These are phyloP conservation scores for Didymella segeticola DNA, from an alignment of 2,329 filamentous ascomycete genomes.

Conservation along the genomic window DNA sequence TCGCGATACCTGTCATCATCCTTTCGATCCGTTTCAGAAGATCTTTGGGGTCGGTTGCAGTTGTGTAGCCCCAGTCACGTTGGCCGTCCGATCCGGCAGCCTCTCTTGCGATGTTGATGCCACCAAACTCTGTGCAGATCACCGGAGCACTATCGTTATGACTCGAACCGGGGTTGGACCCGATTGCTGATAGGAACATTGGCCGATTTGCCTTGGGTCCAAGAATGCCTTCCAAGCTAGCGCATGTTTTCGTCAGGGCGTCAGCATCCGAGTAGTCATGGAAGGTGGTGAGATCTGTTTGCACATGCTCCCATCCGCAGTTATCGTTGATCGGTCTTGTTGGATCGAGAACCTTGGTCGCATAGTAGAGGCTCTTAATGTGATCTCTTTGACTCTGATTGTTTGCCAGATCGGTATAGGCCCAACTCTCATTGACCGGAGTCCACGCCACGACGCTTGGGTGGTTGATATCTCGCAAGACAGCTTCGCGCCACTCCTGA, in stretches of 20 bases:
- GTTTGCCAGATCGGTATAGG: slow-evolving; percentile 64
- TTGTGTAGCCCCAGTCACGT: slow-evolving; percentile 70
- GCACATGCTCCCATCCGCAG: slow-evolving; percentile 74
- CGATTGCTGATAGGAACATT: slow-evolving; percentile 62
- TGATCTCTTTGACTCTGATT: slow-evolving; percentile 68
- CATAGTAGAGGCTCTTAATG: slow-evolving; percentile 67
- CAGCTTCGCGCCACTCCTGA: slow-evolving; percentile 68
- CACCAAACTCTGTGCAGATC: slow-evolving; percentile 72
- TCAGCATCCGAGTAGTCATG: slow-evolving; percentile 70
- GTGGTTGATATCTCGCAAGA: slow-evolving; percentile 70
- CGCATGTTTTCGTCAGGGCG: slow-evolving; percentile 63
- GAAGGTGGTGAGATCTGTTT: slow-evolving; percentile 70
- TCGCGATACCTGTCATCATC: slow-evolving; percentile 64
- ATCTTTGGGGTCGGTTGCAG: slow-evolving; percentile 66
- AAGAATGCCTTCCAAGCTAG: slow-evolving; percentile 61
- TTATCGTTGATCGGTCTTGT: slow-evolving; percentile 73
- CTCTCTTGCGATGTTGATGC: slow-evolving; percentile 67
- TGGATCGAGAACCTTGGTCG: slow-evolving; percentile 69
- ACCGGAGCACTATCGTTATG: slow-evolving; percentile 65
- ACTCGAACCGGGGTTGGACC: slow-evolving; percentile 52
- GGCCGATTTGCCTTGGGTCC: slow-evolving; percentile 59
- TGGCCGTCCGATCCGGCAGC: slow-evolving; percentile 54
- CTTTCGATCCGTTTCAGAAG: slow-evolving; percentile 65
- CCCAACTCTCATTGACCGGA: slow-evolving; percentile 70
- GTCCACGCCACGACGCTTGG: slow-evolving; percentile 72